Base-by-base conservation (phyloP, 2,329 filamentous ascomycete species). In the Plenodomus tracheiphilus region DNA sequence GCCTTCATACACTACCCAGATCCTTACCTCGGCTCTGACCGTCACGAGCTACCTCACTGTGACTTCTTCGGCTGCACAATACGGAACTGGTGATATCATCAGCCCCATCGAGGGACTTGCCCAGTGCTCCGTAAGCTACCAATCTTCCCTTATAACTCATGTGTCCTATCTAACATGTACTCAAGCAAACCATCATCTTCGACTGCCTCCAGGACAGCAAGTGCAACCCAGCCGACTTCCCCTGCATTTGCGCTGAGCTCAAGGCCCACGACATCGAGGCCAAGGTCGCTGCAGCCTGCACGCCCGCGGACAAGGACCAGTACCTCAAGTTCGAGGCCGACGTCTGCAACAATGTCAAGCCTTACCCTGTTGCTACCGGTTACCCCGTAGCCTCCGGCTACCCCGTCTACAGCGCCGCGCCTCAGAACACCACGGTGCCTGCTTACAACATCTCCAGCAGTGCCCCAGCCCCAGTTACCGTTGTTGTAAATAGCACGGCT, bases 201-300 rank as follows among this genome's bases (percentile, higher is more conserved):
- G 47, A 54, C 5, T 36, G 43, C 13, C 43, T 66, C 41, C 38
- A 52, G 20, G 44, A 53, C 43, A 56, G 51, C 53, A 32, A 52
- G 20, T 62, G 56, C 54, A 59, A 51, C 40, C 52, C 53, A 2
- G 46, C 39, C 19, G 47, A 61, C 46, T 58, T 59, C 49, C 41
- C 44, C 32, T 65, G 61, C 53, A 56, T 65, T 34, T 64, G 62
- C 47, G n/a, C 41, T 3, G 48, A 56, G 46, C 49, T 65, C 43
- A 36, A 46, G 32, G 42, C 30, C 16, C 46, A 58, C 25, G 28
- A 21, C 32, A 32, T 49, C 35, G 41, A 30, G 8, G 42, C 21
- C 44, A 39, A 42, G 9, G 19, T 43, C 22, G n/a, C 13, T 3
- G 18, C 18, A 18, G 21, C n/a, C 22, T 49, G 40, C 41, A 2